phyloP scores from a whole-genome alignment of 2,329 filamentous ascomycete species.

The Cucurbitaria berberidis region DNA sequence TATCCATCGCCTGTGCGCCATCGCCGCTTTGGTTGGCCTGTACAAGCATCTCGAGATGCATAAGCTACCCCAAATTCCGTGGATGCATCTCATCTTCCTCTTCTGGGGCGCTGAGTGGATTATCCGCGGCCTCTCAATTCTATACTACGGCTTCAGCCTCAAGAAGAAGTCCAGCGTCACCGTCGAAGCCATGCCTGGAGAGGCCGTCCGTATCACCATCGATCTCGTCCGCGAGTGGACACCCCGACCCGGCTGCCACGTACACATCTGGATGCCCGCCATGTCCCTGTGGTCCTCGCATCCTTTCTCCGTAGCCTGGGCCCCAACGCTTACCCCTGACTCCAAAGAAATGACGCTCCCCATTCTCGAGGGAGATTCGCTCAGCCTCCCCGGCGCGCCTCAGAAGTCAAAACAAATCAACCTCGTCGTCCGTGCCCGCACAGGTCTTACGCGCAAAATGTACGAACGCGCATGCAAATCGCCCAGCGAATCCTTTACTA shows the following conservation, averaged over 20 bases:
- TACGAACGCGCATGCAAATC: slow-evolving; percentile 70
- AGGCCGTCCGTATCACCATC: slow-evolving; percentile 67
- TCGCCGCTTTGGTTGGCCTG: slow-evolving; percentile 71
- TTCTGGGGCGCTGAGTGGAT: slow-evolving; percentile 75
- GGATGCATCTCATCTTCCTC: slow-evolving; percentile 74
- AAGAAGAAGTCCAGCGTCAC: slow-evolving; percentile 59
- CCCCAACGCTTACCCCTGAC: slow-evolving; percentile 40
- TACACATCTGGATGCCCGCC: slow-evolving; percentile 64
- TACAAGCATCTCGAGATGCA: slow-evolving; percentile 79
- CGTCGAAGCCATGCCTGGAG: slow-evolving; percentile 64
- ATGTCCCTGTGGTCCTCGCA: slow-evolving; percentile 53
- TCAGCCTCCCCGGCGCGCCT: slow-evolving; percentile 23
- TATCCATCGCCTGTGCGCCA: slow-evolving; percentile 77
- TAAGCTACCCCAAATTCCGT: slow-evolving; percentile 71
- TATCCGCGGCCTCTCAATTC: slow-evolving; percentile 56
- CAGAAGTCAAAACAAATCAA: slow-evolving; percentile 60
- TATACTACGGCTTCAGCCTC: slow-evolving; percentile 61
- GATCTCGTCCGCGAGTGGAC: slow-evolving; percentile 61
- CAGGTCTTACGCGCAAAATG: slow-evolving; percentile 73
- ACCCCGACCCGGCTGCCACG: slow-evolving; percentile 63
- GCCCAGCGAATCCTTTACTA: slow-evolving; percentile 65
- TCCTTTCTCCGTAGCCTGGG: slow-evolving; percentile 60
- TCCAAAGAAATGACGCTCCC: slow-evolving; percentile 45
- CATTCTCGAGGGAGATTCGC: slow-evolving; percentile 38
- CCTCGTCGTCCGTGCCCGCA: slow-evolving; percentile 74